These are phyloP conservation scores for Neurospora sp. DNA, from an alignment of 495 filamentous ascomycete genomes.

Conservation along the genomic window DNA sequence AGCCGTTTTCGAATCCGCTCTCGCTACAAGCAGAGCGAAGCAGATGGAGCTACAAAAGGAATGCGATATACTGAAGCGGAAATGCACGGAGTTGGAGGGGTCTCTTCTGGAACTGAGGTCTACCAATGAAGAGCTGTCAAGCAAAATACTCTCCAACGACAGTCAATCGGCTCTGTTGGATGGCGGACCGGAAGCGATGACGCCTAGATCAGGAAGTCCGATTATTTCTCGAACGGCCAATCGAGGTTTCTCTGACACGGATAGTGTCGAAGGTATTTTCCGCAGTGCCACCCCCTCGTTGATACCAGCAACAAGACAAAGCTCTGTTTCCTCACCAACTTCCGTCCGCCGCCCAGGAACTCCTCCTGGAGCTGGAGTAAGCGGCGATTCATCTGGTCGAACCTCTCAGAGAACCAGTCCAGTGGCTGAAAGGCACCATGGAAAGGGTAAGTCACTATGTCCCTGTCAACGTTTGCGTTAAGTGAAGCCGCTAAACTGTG, in stretches of 20 bases:
- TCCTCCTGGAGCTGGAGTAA: constrained; percentile 12
- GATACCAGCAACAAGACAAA: constrained; percentile 9
- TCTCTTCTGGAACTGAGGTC: constrained; percentile 21
- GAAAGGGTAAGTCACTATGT: constrained; percentile 30
- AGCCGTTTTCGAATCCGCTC: constrained; percentile 23
- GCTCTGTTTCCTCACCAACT: neutral
- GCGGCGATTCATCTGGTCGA: constrained; percentile 1
- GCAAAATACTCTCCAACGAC: neutral
- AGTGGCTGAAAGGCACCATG: constrained; percentile 33
- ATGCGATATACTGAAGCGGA: constrained; percentile 28
- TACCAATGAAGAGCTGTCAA: neutral
- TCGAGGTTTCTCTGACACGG: constrained; percentile 27
- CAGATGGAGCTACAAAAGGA: constrained; percentile 33
- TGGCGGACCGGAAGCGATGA: neutral
- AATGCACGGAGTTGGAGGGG: constrained; percentile 29
- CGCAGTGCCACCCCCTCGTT: constrained; percentile 28
- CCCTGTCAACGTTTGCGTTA: constrained; percentile 4
- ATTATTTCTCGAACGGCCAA: constrained; percentile 4
- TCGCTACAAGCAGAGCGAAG: constrained; percentile 29
- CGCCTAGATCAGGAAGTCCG: constrained; percentile 5
- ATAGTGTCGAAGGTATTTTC: constrained; percentile 20
- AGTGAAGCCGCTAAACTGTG: constrained; percentile 19
- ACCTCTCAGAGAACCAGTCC: constrained; percentile 26
- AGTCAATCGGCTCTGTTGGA: neutral
- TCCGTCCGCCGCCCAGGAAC: constrained; percentile 17